Evolutionary conservation across 805 yeast species (phyloP), one percentile per base, ranked within the genome.

Genomic region (Blastobotrys terrestris): DNA sequence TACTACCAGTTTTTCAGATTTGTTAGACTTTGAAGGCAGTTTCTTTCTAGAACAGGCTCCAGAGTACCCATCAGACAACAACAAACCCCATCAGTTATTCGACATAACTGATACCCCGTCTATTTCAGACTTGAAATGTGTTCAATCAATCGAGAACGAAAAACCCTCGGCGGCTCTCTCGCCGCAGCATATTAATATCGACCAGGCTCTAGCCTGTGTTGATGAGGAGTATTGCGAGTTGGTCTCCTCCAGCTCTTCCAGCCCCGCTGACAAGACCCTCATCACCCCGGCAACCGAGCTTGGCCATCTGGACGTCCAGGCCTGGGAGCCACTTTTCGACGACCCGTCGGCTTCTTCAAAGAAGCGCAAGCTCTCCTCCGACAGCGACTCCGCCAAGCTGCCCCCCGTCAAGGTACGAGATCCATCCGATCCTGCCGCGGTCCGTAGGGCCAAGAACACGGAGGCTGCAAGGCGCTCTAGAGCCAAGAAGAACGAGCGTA

Each of bases 401-500:
- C 74, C 77, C 56, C 92, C 91, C 13, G 75, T 88, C 55, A 76
- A 77, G 41, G 59, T 71, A 41, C 72, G 77, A 42, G 75, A 76
- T 41, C 49, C 52, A 35, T 14, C 46, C 46, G 95, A 88, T 68
- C 80, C 84, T n/a, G 79, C 77, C 53, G 80, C 88, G 44, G 68
- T 86, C 63, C 92, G 92, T 74, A 84, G 98, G 67, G 98, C 98
- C 6, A 84, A 91, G 71, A 92, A 94, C 78, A 92, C 92, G 14
- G 72, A 83, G 48, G 97, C 98, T 60, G 97, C 97, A 4, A 83
- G 97, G 69, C 81, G 97, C 66, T 89, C 96, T 19, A 78, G 97
- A 64, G 97, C 97, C 21, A 82, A 95, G 70, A 89, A 89, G 72
- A 80, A 87, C 83, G 90, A 87, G 69, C 79, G 95, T 71, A 88